Percentiles rank a stretch among this genome's conserved stretches.
phyloP scores from a whole-genome alignment of 23 red algal genomes.

The Gracilaria gracilis region DNA sequence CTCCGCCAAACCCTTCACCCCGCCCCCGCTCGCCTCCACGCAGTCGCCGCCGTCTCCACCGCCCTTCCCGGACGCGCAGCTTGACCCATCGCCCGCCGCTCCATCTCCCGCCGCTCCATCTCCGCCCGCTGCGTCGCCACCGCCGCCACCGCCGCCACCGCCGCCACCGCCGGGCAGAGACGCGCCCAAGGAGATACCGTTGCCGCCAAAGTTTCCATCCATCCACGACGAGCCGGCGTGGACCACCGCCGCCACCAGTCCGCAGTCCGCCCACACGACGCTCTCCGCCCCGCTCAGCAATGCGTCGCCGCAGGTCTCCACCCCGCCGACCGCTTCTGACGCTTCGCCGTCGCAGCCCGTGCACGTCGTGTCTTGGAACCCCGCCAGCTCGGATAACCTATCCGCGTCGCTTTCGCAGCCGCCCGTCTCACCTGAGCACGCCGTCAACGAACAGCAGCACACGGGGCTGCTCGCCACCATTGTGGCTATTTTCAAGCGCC shows the following conservation, averaged over 20 bases:
- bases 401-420: constrained; percentile 13
- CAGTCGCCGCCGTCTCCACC: constrained; percentile 20
- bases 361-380: constrained; percentile 1
- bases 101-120: not conserved
- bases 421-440: not conserved
- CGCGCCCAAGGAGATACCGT: constrained; percentile 6
- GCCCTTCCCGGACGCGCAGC: constrained; percentile 1
- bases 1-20: not conserved
- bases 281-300: not conserved
- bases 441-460: not conserved
- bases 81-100: too few species aligned
- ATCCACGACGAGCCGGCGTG: constrained; percentile 25
- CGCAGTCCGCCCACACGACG: not conserved
- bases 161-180: not conserved
- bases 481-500: not conserved
- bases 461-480: not conserved
- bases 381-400: constrained; percentile 12
- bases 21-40: too few species aligned
- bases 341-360: not conserved
- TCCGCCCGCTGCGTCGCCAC: not conserved
- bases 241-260: too few species aligned
- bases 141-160: not conserved
- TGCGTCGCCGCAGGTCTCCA: not conserved
- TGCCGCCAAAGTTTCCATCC: constrained; percentile 22
- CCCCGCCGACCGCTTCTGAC: not conserved